A percentile compares a stretch with the other conserved stretches of the same genome.
Evolutionary conservation across 306 rosid species (phyloP).

Genomic region (Sophora flavescens): DNA sequence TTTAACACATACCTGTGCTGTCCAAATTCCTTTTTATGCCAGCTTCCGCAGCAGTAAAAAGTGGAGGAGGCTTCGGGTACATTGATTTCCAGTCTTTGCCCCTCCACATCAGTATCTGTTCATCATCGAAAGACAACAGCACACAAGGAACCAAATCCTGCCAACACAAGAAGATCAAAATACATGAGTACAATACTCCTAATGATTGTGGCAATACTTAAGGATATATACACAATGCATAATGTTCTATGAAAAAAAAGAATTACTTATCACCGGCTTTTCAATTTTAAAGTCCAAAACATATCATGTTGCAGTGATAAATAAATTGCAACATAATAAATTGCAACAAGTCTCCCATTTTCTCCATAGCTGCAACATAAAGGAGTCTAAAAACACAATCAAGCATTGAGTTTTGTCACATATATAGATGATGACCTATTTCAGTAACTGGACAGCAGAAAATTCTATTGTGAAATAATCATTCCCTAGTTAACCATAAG

Average conservation of each 20-base stretch:
- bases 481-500: conserved; percentile 1
- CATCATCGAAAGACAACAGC: conserved; percentile 86
- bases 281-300: conserved; percentile 31
- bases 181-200: conserved; percentile 33
- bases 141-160: conserved; percentile 99
- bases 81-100: conserved; percentile 79
- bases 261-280: conserved; percentile 1
- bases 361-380: conserved; percentile 16
- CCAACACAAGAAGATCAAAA: conserved; percentile 43
- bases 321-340: conserved; percentile 2
- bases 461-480: conserved; percentile 5
- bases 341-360: background rate
- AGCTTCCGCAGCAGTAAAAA: conserved; percentile 46
- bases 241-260: conserved; percentile 18
- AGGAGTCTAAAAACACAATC: background rate
- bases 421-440: background rate
- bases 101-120: conserved; percentile 87
- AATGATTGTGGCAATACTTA: conserved; percentile 36
- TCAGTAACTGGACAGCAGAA: conserved; percentile 18
- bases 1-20: conserved; percentile 56
- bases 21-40: conserved; percentile 46
- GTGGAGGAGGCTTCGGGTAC: conserved; percentile 54
- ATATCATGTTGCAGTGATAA: conserved; percentile 22
- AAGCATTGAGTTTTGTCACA: background rate
- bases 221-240: conserved; percentile 3